Evolutionary conservation across 192 early-diverging fungal genomes (phyloP), one percentile per base, ranked within the genome.

Genomic region (Phlyctochytrium bullatum): DNA sequence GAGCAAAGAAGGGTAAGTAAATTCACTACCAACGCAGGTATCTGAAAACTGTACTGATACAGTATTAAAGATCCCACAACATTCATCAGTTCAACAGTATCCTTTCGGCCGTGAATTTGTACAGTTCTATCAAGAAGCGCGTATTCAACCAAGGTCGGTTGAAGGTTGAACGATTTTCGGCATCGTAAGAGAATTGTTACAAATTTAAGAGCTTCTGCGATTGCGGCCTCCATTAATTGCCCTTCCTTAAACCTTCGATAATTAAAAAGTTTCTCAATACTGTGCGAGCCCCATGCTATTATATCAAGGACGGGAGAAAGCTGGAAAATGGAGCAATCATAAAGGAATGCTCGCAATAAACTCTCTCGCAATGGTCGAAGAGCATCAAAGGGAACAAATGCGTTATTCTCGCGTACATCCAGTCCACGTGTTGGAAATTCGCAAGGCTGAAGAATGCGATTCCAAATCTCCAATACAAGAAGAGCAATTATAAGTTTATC

Each of bases 91-190:
- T 83, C 82, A 2, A 58, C 61, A 25, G 56, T 30, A 34, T 67
- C 74, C 4, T 52, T 23, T 6, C 24, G n/a, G 25, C 63, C 65
- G 17, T 59, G 51, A 36, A 36, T 24, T 29, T 54, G 24, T 2
- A 71, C 66, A 35, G 67, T 77, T 20, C 70, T 32, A 59, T 83
- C 82, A 64, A 83, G 61, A 36, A 83, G 62, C 12, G 77, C 72
- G 50, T 73, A 73, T 59, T 83, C 82, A 24, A 83, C 56, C 10
- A 83, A 30, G 20, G 76, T 69, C 12, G 69, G 28, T 16, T n/a
- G 51, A 6, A 56, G 31, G 24, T 62, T 52, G 34, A 33, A 34
- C 16, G 34, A 33, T 35, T 75, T 77, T 34, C 72, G 52, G 28
- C 58, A 52, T 53, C 61, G 52, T 50, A 83, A 61, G n/a, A 83